Evolutionary conservation across 2,329 filamentous ascomycete genomes (phyloP), one percentile per base, ranked within the genome.

Genomic region (Monilinia fructicola): DNA sequence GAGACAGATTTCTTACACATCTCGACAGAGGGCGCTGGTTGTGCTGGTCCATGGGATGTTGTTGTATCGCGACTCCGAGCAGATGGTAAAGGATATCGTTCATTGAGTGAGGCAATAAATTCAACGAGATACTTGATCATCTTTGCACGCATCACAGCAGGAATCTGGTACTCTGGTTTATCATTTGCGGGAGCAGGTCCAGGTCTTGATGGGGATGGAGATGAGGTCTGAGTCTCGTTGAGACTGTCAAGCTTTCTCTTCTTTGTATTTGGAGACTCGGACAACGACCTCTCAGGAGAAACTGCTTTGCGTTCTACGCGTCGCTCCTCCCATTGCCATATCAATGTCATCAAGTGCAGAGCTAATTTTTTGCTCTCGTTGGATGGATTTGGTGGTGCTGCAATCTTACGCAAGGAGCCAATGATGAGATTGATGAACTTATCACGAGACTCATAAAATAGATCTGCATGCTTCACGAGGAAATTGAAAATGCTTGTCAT

Each of bases 401-500:
- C 93, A 65, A 99, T 91, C 78, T 98, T 98, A 63, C 91, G 85
- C 46, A 99, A 82, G 4, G 92, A 94, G 1, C 89, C 89, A 66
- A 99, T 93, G 76, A 99, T 96, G 70, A 95, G 85, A 66, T 90
- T 86, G 5, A 93, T 88, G 71, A 98, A 96, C 75, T 94, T 93
- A 71, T 99, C 95, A 65, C 95, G 85, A 1, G 92, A 93, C 70
- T 98, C 94, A 73, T 96, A 99, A 80, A 99, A 99, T 5, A 99
- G 81, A 74, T 95, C 90, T 0, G 93, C 90, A 76, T 99, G 94
- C 66, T 91, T 87, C 46, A 97, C 94, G 44, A 99, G 83, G 79
- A 99, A 99, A 74, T 97, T 91, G 81, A 97, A 98, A 73, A 99
- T 98, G 80, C 91, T 95, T 64, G 93, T 97, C 80, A 98, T 90